phyloP scores from a whole-genome alignment of 2,329 filamentous ascomycete genomes.

The Alternaria novae-zelandiae region DNA sequence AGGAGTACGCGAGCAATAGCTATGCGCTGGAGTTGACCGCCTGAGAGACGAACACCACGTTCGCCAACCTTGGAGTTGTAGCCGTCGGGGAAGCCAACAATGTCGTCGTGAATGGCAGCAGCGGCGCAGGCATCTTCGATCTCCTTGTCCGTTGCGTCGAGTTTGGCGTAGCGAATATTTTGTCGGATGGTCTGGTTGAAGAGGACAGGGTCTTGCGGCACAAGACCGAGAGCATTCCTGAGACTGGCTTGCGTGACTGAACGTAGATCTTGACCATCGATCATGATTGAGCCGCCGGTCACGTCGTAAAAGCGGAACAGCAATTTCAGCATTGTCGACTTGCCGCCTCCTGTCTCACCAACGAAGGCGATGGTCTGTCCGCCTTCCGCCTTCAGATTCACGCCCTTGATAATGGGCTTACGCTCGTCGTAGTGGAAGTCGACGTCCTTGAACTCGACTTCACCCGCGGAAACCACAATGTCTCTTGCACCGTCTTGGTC shows the following conservation, averaged over 20 bases:
- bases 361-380: slow-evolving; percentile 67
- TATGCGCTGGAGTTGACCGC: slow-evolving; percentile 70
- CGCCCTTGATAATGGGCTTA: slow-evolving; percentile 57
- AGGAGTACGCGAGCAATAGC: slow-evolving; percentile 77
- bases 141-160: slow-evolving; percentile 66
- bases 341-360: slow-evolving; percentile 68
- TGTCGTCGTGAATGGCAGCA: slow-evolving; percentile 70
- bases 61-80: slow-evolving; percentile 51
- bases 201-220: slow-evolving; percentile 68
- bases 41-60: slow-evolving; percentile 60
- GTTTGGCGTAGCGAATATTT: slow-evolving; percentile 68
- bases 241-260: slow-evolving; percentile 65
- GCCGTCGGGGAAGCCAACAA: slow-evolving; percentile 60
- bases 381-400: slow-evolving; percentile 57
- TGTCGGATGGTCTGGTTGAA: slow-evolving; percentile 70
- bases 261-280: slow-evolving; percentile 67
- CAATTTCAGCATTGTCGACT: slow-evolving; percentile 67
- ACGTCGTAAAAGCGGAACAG: slow-evolving; percentile 68
- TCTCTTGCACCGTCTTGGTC: slow-evolving; percentile 49
- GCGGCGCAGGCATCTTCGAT: slow-evolving; percentile 66
- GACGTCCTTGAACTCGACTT: slow-evolving; percentile 62
- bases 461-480: slow-evolving; percentile 55
- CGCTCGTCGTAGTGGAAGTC: slow-evolving; percentile 63
- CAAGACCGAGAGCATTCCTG: slow-evolving; percentile 65
- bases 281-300: slow-evolving; percentile 59